Evolutionary conservation across 2,329 filamentous ascomycete species (phyloP).

Genomic region (Neonectria coccinea): DNA sequence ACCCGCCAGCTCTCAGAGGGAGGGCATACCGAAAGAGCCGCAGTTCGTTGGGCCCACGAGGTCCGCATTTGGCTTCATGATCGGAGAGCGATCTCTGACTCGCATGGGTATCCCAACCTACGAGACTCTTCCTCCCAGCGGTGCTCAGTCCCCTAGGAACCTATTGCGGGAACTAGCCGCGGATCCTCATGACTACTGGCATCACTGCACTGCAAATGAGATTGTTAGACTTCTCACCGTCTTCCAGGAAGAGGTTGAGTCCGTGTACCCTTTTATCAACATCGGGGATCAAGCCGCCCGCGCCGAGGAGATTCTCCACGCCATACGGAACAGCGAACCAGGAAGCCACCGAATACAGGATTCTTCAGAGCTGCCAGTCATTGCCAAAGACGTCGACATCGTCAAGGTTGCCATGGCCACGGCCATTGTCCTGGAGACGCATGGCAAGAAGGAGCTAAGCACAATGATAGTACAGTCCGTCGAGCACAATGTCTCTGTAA

Average conservation of each 20-base stretch:
- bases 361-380: not conserved
- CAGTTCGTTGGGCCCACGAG: slow-evolving; percentile 54
- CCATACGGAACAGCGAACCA: slow-evolving; percentile 30
- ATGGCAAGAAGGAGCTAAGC: slow-evolving; percentile 47
- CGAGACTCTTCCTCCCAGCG: slow-evolving; percentile 43
- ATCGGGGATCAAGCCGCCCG: slow-evolving; percentile 43
- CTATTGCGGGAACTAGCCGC: slow-evolving; percentile 17
- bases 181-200: slow-evolving; percentile 40
- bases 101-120: slow-evolving; percentile 50
- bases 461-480: slow-evolving; percentile 47
- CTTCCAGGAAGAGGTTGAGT: slow-evolving; percentile 56
- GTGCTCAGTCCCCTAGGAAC: slow-evolving; percentile 39
- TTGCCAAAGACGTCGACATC: slow-evolving; percentile 49
- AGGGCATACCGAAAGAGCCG: slow-evolving; percentile 46
- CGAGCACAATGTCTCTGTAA: slow-evolving; percentile 33
- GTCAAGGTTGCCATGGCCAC: slow-evolving; percentile 51
- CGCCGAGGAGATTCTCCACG: slow-evolving; percentile 44
- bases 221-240: slow-evolving; percentile 49
- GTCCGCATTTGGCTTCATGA: slow-evolving; percentile 51
- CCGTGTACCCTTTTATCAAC: slow-evolving; percentile 51
- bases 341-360: not conserved
- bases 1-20: slow-evolving; percentile 32
- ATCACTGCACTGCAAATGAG: slow-evolving; percentile 41
- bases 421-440: slow-evolving; percentile 48
- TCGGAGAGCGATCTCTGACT: slow-evolving; percentile 51